Evolutionary conservation across 129 eudicot genomes (phyloP).

Genomic region (Erigeron canadensis): DNA sequence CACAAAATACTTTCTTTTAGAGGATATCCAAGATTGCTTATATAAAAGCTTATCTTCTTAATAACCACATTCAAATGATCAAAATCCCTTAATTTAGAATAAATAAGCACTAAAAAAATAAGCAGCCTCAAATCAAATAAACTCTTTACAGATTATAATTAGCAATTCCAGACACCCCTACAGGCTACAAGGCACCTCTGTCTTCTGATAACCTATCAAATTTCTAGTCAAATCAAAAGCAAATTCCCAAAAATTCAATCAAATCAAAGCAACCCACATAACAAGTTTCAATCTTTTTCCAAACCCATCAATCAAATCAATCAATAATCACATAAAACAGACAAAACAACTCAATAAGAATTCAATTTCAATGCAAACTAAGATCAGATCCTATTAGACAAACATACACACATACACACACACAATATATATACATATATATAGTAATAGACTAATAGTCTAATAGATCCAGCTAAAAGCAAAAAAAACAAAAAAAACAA

Average conservation of each 20-base stretch:
- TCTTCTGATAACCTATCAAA: not conserved
- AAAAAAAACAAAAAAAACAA: not conserved
- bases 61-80: too few relatives aligned
- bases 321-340: conserved; percentile 1
- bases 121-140: too few relatives aligned
- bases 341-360: not conserved
- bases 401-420: too few relatives aligned
- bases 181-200: conserved; percentile 13
- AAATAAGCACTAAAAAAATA: too few relatives aligned
- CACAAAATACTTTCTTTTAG: conserved; percentile 26
- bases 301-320: conserved; percentile 16
- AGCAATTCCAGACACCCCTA: too few relatives aligned
- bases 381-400: conserved; percentile 18
- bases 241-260: conserved; percentile 14
- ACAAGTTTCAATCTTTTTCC: not conserved
- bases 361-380: conserved; percentile 15
- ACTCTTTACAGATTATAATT: too few relatives aligned
- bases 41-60: too few relatives aligned
- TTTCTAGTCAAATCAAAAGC: conserved; percentile 22
- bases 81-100: too few relatives aligned
- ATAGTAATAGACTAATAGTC: too few relatives aligned
- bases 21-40: too few relatives aligned
- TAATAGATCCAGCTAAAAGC: conserved; percentile 21
- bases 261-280: conserved; percentile 18
- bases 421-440: too few relatives aligned